phyloP scores from a whole-genome alignment of 2,329 filamentous ascomycete genomes.

The Calonectria multiphialidica region DNA sequence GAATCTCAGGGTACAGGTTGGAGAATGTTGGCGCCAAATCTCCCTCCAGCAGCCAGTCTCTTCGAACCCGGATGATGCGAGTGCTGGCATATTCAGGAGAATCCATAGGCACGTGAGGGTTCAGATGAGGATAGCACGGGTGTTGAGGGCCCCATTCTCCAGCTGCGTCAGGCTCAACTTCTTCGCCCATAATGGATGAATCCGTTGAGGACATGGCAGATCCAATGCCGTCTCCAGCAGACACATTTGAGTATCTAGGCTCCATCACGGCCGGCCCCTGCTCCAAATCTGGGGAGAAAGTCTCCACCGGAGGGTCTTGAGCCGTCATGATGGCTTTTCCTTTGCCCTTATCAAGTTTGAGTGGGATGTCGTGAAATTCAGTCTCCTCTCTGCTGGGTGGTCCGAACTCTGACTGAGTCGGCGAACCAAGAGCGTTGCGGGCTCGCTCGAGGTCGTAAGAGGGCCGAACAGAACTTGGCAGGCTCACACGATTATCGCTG shows the following conservation, averaged over 20 bases:
- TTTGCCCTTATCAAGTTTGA: conserved; percentile 63
- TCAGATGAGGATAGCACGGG: conserved; percentile 93
- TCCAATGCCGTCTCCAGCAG: conserved; percentile 64
- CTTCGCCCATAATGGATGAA: conserved; percentile 73
- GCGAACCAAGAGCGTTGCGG: conserved; percentile 46
- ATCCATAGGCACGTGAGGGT: conserved; percentile 86
- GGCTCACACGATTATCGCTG: conserved; percentile 62
- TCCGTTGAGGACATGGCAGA: conserved; percentile 68
- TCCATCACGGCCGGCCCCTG: conserved; percentile 62
- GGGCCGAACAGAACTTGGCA: conserved; percentile 65
- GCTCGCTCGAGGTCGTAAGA: conserved; percentile 65
- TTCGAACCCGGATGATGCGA: conserved; percentile 88
- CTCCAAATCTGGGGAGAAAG: conserved; percentile 66
- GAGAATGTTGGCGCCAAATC: conserved; percentile 94
- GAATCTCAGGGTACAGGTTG: conserved; percentile 95
- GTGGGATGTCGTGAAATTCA: conserved; percentile 25
- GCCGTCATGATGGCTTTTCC: conserved; percentile 61
- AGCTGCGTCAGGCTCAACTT: conserved; percentile 75
- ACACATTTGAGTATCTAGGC: conserved; percentile 61
- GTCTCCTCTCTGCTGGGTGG: conserved; percentile 29
- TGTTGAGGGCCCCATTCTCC: conserved; percentile 94
- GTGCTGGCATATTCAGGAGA: conserved; percentile 83
- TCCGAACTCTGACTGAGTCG: conserved; percentile 31
- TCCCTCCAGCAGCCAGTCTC: conserved; percentile 91
- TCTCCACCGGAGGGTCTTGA: conserved; percentile 49